Base-by-base conservation (phyloP, 768 basidiomycete genomes). In the Dacryopinax primogenitus region DNA sequence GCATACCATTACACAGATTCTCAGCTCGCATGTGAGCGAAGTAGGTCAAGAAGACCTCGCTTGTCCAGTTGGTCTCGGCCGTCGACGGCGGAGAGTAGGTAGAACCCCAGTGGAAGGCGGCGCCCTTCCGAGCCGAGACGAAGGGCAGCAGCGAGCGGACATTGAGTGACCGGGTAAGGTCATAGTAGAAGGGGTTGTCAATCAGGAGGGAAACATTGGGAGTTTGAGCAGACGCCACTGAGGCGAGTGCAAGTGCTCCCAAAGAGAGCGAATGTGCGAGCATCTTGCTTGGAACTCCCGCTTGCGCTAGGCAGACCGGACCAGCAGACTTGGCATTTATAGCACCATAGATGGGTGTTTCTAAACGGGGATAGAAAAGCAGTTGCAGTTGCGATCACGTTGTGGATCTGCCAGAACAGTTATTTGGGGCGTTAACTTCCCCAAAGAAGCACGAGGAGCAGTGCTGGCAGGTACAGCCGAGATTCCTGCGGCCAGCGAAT, bases 321-420 rank as follows among this genome's bases (percentile, higher is more conserved):
- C 36, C 18, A 18, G 9, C 11, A 37, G 36, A 4, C 18, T 44
- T 44, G 23, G 41, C 51, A 13, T 30, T 58, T 58, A 58, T 58
- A 58, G 51, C 37, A 13, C 51, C 51, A 15, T 11, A 6, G 26
- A 3, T 13, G 51, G 26, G 30, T 28, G 26, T 7, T 32, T 58
- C 51, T 30, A 58, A 58, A 58, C 32, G 51, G 51, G 26, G 51
- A 28, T 58, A 58, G 6, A 18, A 6, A 23, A 6, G 41, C 4
- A 4, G 3, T 37, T 4, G 3, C 16, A 7, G 41, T 23, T 23
- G 18, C 23, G 16, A 44, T 7, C 23, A 23, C 18, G 23, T 4
- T 44, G 41, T 44, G 51, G 51, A 58, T 58, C 30, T 58, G 51
- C 26, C 51, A 58, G 51, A 58, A 58, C 51, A 11, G 15, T 58